Conservation (phyloP, 208 protist species). For the Porcisia deanei region DNA sequence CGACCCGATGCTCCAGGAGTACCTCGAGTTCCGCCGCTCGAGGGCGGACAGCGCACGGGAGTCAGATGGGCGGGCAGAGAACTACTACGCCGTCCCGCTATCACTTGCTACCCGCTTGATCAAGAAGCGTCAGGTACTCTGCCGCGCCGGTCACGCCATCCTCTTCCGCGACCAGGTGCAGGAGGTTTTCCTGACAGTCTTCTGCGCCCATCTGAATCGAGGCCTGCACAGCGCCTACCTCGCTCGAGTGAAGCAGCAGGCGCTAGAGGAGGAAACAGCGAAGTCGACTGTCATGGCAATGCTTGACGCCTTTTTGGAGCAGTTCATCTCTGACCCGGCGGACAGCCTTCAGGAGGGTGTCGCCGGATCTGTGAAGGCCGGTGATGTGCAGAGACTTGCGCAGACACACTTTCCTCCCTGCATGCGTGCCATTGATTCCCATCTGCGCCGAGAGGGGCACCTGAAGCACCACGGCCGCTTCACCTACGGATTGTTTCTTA, state of each 20-base stretch:
- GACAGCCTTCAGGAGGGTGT: slow-evolving; percentile 59
- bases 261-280: slow-evolving; percentile 59
- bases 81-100: slow-evolving; percentile 79
- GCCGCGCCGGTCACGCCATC: slow-evolving; percentile 67
- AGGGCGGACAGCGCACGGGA: slow-evolving; percentile 31
- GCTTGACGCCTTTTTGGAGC: slow-evolving; percentile 83
- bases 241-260: slow-evolving; percentile 59
- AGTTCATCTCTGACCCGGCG: slow-evolving; percentile 74
- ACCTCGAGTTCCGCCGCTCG: slow-evolving; percentile 55
- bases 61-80: slow-evolving; percentile 45
- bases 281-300: slow-evolving; percentile 77
- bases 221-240: slow-evolving; percentile 83
- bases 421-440: slow-evolving; percentile 87
- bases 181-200: slow-evolving; percentile 87
- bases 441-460: slow-evolving; percentile 82
- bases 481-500: slow-evolving; percentile 90
- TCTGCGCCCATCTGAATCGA: slow-evolving; percentile 58
- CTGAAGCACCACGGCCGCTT: slow-evolving; percentile 92
- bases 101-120: slow-evolving; percentile 80
- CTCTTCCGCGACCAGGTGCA: slow-evolving; percentile 79
- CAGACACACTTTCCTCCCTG: slow-evolving; percentile 91
- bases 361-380: slow-evolving; percentile 53
- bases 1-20: slow-evolving; percentile 53
- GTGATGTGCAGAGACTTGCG: slow-evolving; percentile 79
- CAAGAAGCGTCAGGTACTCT: slow-evolving; percentile 69